Evolutionary conservation across 805 yeast species (phyloP), one percentile per base, ranked within the genome.

Genomic region (Ogataea thermomethanolica): DNA sequence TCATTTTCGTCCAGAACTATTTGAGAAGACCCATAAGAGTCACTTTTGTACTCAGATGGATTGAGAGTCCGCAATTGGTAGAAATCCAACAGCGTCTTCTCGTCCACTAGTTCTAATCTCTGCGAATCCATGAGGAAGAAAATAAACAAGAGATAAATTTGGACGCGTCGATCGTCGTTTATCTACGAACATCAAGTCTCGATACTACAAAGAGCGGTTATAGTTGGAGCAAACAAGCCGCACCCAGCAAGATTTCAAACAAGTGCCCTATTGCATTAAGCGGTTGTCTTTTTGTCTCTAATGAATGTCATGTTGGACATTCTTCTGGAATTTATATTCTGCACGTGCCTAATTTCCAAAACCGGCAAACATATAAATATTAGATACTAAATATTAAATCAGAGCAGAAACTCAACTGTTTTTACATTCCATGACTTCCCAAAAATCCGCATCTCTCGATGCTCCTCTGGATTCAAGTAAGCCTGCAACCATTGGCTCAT

Each of bases 381-480:
- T 20, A n/a, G 33, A 25, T 10, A 15, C 8, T 12, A 14, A 14
- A 10, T 29, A 10, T 8, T 21, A 9, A 15, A 11, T 9, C 10
- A 7, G n/a, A 29, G 31, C 31, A 10, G 21, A 27, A 27, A 15
- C 21, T 21, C 15, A 20, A 4, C 37, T 35, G 21, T 28, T 27
- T 27, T 34, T 25, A n/a, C 21, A 29, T 11, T 7, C 36, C 21
- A 33, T 37, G 38, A 13, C 34, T 24, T 15, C 33, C 7, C 88
- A 81, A 54, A 70, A 73, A 32, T 73, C 72, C 20, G 71, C 76
- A 14, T 67, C 73, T 35, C 32, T 69, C 78, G 44, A 70, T 70
- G 62, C 69, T 46, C 87, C 89, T 6, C 59, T 84, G 39, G 74
- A 78, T 43, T 60, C 53, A 1, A 64, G 69, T 25, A 71, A 70